These are phyloP conservation scores for Sugiyamaella boreocaroliniensis DNA, from an alignment of 805 yeast genomes.

Conservation along the genomic window DNA sequence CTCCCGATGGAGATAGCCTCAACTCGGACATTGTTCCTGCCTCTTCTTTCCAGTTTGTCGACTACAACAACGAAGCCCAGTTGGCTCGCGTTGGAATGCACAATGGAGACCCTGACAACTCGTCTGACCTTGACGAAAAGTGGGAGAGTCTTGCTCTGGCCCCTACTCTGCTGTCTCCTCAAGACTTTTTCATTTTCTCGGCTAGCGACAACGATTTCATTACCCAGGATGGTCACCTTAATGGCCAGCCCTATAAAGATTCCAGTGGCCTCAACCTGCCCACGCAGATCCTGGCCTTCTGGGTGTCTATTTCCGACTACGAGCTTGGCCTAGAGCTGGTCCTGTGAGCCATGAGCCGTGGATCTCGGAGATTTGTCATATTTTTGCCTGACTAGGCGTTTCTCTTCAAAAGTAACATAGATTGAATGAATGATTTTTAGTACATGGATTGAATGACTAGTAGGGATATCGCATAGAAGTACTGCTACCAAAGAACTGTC, in stretches of 20 bases:
- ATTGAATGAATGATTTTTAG: too few species aligned
- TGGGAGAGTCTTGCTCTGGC: constrained; percentile 16
- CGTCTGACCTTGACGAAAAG: constrained; percentile 15
- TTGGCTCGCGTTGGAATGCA: constrained; percentile 13
- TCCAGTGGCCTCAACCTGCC: constrained; percentile 13
- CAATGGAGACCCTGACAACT: constrained; percentile 11
- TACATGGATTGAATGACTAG: too few species aligned
- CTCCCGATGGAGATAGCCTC: constrained; percentile 15
- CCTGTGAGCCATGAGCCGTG: background rate
- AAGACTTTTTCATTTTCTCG: constrained; percentile 14
- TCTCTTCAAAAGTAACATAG: too few species aligned
- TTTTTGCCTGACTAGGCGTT: too few species aligned
- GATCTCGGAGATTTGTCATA: background rate
- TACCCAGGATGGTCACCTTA: constrained; percentile 13
- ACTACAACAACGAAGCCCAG: constrained; percentile 9
- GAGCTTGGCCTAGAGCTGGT: constrained; percentile 3
- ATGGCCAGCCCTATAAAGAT: constrained; percentile 11
- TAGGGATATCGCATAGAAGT: too few species aligned
- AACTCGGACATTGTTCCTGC: constrained; percentile 9
- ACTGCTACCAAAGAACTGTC: too few species aligned
- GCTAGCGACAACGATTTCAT: constrained; percentile 18
- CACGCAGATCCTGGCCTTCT: constrained; percentile 16
- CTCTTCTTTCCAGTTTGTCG: constrained; percentile 8
- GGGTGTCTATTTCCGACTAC: constrained; percentile 10
- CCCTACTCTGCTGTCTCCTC: constrained; percentile 9